phyloP scores from a whole-genome alignment of 2,329 filamentous ascomycete genomes.

The Penicillium sp. region DNA sequence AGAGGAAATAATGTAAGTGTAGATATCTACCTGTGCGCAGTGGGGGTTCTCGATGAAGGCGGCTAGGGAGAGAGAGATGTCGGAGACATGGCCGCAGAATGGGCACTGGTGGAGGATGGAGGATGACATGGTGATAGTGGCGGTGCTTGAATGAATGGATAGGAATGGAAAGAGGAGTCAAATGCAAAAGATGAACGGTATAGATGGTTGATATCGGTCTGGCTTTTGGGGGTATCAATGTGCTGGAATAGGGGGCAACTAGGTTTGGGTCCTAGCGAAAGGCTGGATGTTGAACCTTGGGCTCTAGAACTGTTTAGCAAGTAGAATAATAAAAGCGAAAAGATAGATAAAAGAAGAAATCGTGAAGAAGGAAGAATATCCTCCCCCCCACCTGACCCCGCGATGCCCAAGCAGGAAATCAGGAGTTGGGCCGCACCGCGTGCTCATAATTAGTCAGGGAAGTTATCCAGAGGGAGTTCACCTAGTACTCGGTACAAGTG shows the following conservation, averaged over 20 bases:
- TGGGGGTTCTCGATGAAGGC: constrained; percentile 42
- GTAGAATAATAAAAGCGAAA: neutral
- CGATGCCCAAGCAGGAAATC: constrained; percentile 15
- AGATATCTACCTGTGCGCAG: constrained; percentile 44
- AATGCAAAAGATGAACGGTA: neutral
- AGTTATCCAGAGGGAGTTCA: neutral
- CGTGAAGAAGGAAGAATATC: neutral
- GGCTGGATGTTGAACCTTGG: neutral
- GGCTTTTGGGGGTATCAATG: neutral
- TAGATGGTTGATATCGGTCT: neutral
- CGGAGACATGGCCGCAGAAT: constrained; percentile 41
- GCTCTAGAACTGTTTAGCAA: neutral
- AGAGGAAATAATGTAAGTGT: neutral
- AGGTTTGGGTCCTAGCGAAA: neutral
- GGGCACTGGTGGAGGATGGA: constrained; percentile 42
- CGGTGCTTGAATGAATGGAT: neutral
- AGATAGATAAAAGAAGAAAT: neutral
- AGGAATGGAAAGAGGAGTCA: neutral
- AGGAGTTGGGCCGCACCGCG: constrained; percentile 25
- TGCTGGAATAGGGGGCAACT: neutral
- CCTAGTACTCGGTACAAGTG: too few relatives aligned
- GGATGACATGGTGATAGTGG: constrained; percentile 36
- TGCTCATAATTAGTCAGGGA: constrained; percentile 2
- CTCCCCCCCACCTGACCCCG: constrained; percentile 3
- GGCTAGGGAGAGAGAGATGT: constrained; percentile 39